phyloP scores from a whole-genome alignment of 495 filamentous ascomycete genomes.

The Saxophila tyrrhenica region DNA sequence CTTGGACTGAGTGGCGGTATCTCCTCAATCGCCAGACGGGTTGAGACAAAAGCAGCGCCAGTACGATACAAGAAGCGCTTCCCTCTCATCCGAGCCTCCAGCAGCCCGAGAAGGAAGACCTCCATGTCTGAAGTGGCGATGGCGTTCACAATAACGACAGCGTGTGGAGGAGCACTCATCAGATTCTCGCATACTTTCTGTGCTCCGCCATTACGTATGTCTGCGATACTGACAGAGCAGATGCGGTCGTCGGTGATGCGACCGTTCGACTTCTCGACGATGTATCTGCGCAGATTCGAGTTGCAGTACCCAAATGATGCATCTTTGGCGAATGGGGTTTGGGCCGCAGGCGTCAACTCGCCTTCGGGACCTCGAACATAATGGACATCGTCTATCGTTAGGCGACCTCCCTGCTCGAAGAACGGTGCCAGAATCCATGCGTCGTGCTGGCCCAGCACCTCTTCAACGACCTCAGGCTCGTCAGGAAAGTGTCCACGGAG shows the following conservation, averaged over 20 bases:
- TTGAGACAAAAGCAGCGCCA: constrained; percentile 45
- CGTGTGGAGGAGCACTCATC: constrained; percentile 25
- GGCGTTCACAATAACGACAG: constrained; percentile 41
- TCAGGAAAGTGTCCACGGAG: constrained; percentile 43
- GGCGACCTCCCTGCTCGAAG: constrained; percentile 43
- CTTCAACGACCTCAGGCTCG: constrained; percentile 39
- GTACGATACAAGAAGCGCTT: constrained; percentile 43
- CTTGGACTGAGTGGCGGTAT: constrained; percentile 39
- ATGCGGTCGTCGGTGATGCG: constrained; percentile 28
- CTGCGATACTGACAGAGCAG: constrained; percentile 25
- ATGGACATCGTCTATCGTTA: constrained; percentile 43
- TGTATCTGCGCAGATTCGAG: constrained; percentile 40
- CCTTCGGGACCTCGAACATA: constrained; percentile 42
- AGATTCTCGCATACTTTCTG: constrained; percentile 10
- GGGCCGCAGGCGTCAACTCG: constrained; percentile 36
- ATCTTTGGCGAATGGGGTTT: constrained; percentile 42
- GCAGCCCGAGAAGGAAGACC: constrained; percentile 37
- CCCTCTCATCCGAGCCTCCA: constrained; percentile 35
- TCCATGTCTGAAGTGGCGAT: constrained; percentile 43
- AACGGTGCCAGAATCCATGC: constrained; percentile 42
- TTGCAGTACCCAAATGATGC: constrained; percentile 43
- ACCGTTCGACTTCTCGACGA: constrained; percentile 39
- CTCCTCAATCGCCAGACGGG: constrained; percentile 38
- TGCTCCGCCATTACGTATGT: neutral
- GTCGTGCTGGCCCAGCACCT: constrained; percentile 35